Conservation (phyloP, 306 rosid genomes). For the Delonix regia region DNA sequence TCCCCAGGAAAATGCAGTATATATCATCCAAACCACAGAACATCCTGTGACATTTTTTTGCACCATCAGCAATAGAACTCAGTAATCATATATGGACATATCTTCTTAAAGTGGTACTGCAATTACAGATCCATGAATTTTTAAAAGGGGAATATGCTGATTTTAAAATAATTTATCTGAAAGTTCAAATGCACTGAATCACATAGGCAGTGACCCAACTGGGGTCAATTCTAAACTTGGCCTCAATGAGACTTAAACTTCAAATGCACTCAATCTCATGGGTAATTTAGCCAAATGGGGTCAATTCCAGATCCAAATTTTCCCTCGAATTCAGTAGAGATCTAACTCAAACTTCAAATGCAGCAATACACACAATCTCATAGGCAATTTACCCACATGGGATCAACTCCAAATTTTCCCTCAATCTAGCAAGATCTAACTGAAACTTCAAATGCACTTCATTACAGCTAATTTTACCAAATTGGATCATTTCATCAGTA, state of each 20-base stretch:
- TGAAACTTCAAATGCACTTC: background rate
- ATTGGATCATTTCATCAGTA: background rate
- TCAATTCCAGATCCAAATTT: background rate
- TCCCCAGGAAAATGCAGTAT: constrained; percentile 77
- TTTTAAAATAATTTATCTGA: background rate
- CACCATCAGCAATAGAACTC: background rate
- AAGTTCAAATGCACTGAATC: background rate
- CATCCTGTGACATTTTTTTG: constrained; percentile 54
- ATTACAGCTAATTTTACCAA: background rate
- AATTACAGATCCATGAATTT: background rate
- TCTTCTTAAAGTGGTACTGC: background rate
- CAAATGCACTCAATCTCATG: background rate
- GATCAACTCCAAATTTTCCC: background rate
- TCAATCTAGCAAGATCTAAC: background rate
- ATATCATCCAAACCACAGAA: constrained; percentile 82
- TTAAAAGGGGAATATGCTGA: background rate
- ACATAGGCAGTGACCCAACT: background rate
- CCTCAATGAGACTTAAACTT: background rate
- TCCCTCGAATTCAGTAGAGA: background rate
- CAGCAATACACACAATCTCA: background rate
- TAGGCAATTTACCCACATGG: background rate
- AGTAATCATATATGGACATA: background rate
- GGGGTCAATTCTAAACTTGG: too few relatives aligned
- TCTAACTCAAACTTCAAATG: background rate
- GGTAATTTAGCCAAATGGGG: background rate